Percentiles rank a stretch among this genome's conserved stretches.
Evolutionary conservation across 108 stramenopile species (phyloP).

Genomic region (Fistulifera pelliculosa): DNA sequence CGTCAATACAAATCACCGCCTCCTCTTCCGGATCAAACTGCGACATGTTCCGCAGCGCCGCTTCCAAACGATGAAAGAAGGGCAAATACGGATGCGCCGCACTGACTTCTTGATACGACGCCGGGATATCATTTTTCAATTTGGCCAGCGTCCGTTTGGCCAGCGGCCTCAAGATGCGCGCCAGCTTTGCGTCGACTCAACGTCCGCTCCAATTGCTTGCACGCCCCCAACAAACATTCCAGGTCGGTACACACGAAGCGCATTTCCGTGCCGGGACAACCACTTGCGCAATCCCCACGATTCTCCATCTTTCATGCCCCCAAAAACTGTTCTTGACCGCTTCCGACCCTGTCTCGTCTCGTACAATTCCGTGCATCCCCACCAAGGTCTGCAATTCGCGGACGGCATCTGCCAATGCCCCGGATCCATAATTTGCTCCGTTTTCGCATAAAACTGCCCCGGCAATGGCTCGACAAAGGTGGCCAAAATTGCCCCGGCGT

Average conservation of each 20-base stretch:
- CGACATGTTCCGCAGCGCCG: constrained; percentile 63
- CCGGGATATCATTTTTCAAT: constrained; percentile 71
- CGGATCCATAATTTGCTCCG: constrained; percentile 41
- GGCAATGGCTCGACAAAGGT: constrained; percentile 58
- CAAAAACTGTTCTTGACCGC: constrained; percentile 77
- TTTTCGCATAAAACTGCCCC: constrained; percentile 45
- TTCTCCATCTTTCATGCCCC: constrained; percentile 85
- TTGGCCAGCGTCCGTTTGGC: constrained; percentile 46
- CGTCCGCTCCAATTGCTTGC: constrained; percentile 46
- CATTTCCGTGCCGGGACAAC: constrained; percentile 74
- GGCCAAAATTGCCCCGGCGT: constrained; percentile 57
- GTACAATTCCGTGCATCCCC: constrained; percentile 35
- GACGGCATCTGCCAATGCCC: constrained; percentile 36
- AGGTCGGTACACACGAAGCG: constrained; percentile 74
- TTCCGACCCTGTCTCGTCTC: constrained; percentile 57
- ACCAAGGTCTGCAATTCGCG: constrained; percentile 43
- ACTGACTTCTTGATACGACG: constrained; percentile 77
- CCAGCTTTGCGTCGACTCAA: constrained; percentile 43
- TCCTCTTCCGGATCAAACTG: constrained; percentile 84
- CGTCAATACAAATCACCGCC: constrained; percentile 75
- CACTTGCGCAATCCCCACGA: constrained; percentile 86
- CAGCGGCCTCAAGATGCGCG: constrained; percentile 53
- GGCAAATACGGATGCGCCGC: constrained; percentile 84
- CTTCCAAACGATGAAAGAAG: constrained; percentile 79
- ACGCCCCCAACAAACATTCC: constrained; percentile 52